Evolutionary conservation across 2,329 filamentous ascomycete species (phyloP).

Genomic region (Penicillium brevicompactum): DNA sequence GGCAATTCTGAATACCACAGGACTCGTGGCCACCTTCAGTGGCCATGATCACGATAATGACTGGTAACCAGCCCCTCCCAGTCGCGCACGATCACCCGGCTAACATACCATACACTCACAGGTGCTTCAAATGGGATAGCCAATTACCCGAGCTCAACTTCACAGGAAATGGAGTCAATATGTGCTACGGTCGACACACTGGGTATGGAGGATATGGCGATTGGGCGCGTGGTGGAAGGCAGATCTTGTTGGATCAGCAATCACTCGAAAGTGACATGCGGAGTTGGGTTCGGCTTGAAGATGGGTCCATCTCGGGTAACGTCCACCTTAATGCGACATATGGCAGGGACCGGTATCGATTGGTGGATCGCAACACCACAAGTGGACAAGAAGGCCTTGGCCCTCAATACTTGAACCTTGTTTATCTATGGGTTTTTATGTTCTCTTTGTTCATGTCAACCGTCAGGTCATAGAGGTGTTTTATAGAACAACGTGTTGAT

Average conservation of each 20-base stretch:
- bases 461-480: background rate
- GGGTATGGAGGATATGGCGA: slow-evolving; percentile 71
- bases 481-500: background rate
- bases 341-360: slow-evolving; percentile 55
- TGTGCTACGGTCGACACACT: slow-evolving; percentile 66
- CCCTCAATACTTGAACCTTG: background rate
- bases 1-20: slow-evolving; percentile 57
- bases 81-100: slow-evolving; percentile 23
- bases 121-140: slow-evolving; percentile 45
- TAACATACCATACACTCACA: slow-evolving; percentile 11
- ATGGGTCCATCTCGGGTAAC: slow-evolving; percentile 53
- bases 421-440: slow-evolving; percentile 4
- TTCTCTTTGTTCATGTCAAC: background rate
- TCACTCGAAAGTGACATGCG: slow-evolving; percentile 50
- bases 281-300: slow-evolving; percentile 65
- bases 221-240: slow-evolving; percentile 63
- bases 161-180: slow-evolving; percentile 46
- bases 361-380: background rate
- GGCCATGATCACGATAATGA: slow-evolving; percentile 69
- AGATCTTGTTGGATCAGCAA: slow-evolving; percentile 54
- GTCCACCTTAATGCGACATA: slow-evolving; percentile 64
- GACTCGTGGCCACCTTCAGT: slow-evolving; percentile 61
- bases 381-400: background rate
- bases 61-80: slow-evolving; percentile 56
- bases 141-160: slow-evolving; percentile 31